These are phyloP conservation scores for Lasiosphaeria ovina DNA, from an alignment of 495 filamentous ascomycete species.

Conservation along the genomic window DNA sequence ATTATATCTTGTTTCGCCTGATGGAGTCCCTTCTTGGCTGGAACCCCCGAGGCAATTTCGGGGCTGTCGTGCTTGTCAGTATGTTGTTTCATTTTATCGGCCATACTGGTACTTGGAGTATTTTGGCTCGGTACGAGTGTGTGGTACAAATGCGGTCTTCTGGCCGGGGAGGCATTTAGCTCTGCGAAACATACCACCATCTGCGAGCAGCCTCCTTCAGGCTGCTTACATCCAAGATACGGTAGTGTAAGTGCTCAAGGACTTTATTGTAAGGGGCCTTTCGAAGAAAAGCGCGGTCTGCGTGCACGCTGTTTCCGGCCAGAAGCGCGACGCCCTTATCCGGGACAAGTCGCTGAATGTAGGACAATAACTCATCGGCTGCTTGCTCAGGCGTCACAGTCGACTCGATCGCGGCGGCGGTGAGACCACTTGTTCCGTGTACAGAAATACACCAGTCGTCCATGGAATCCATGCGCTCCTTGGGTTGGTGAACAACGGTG, in stretches of 20 bases:
- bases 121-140: not conserved
- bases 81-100: not conserved
- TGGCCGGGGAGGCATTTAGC: too few species aligned
- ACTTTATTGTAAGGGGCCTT: conserved; percentile 70
- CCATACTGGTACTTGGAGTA: not conserved
- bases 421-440: conserved; percentile 72
- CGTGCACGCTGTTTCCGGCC: conserved; percentile 90
- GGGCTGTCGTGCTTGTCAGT: conserved; percentile 13
- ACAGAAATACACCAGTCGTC: conserved; percentile 56
- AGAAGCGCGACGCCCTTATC: conserved; percentile 63
- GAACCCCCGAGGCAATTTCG: conserved; percentile 40
- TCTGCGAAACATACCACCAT: conserved; percentile 56
- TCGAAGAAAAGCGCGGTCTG: conserved; percentile 78
- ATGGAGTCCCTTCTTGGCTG: conserved; percentile 73
- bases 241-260: conserved; percentile 76
- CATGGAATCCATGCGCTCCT: conserved; percentile 73
- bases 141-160: too few species aligned
- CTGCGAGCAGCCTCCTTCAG: conserved; percentile 84
- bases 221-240: conserved; percentile 86
- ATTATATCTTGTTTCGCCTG: conserved; percentile 86
- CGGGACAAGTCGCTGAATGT: conserved; percentile 70
- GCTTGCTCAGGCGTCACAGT: conserved; percentile 69
- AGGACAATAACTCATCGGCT: conserved; percentile 68
- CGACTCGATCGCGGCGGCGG: conserved; percentile 70
- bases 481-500: conserved; percentile 70